Evolutionary conservation across 192 early-diverging fungal genomes (phyloP), one percentile per base, ranked within the genome.

Genomic region (Dissophora globulifera): DNA sequence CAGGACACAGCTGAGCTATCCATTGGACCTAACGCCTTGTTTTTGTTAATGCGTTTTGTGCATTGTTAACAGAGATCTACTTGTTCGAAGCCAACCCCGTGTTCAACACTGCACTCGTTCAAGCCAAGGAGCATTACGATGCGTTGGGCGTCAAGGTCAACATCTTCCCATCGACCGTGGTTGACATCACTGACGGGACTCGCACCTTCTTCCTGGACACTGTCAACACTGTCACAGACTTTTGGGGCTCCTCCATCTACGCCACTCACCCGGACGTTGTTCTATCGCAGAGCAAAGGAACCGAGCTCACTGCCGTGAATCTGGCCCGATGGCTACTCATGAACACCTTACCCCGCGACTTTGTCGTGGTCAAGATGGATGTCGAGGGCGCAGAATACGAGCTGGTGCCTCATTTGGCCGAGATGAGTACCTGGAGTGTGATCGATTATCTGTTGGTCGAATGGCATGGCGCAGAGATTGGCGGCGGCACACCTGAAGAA

Each of bases 281-380:
- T 13, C 15, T 19, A 9, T 42, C 38, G 3, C 9, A 20, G 9
- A 2, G 20, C 6, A 63, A 40, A 17, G 35, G 23, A 8, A 63
- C 51, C 6, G 50, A 52, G 22, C 30, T 65, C 20, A 55, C 50
- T 1, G 27, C 4, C 6, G 33, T 65, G 30, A 48, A 55, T 27
- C 27, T 65, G 13, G 12, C 62, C 2, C 7, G 4, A 4, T 65
- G 62, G 51, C 29, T 65, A 29, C 50, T 54, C 17, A 38, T 3
- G 1, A 54, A 65, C n/a, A 43, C 38, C 10, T 22, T 65, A 10
- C 52, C 51, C 3, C 41, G 30, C 4, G 52, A 65, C 31, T 65
- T 46, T 31, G 62, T 55, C 17, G 62, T 65, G 9, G 50, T 65
- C 42, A 65, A 65, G 51, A 65, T 65, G 62, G 52, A 65, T 50